phyloP scores from a whole-genome alignment of 768 basidiomycete genomes.

The Lactifluus echinatus region DNA sequence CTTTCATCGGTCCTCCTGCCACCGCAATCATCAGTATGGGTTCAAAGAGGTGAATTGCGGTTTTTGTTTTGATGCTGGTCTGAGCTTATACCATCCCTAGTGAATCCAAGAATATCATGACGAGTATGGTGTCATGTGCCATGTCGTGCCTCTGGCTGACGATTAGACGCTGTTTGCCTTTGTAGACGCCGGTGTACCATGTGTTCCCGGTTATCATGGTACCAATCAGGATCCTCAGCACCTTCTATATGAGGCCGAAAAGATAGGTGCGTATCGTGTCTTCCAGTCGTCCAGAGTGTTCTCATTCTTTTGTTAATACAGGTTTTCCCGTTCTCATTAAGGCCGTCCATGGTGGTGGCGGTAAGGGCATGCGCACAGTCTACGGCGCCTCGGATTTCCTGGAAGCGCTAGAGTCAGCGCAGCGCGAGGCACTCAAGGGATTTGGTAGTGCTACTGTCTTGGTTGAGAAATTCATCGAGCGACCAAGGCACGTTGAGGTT shows the following conservation, averaged over 20 bases:
- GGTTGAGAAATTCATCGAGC: slow-evolving; percentile 82
- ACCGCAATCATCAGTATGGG: slow-evolving; percentile 91
- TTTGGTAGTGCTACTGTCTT: slow-evolving; percentile 85
- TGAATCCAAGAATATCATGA: slow-evolving; percentile 95
- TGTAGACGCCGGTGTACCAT: slow-evolving; percentile 79
- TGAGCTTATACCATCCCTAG: slow-evolving; percentile 30
- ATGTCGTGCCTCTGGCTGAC: neutral
- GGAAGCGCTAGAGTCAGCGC: slow-evolving; percentile 77
- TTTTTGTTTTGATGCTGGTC: neutral
- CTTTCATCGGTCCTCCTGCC: slow-evolving; percentile 86
- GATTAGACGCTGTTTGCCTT: neutral
- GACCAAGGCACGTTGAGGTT: no score
- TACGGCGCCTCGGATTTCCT: slow-evolving; percentile 57
- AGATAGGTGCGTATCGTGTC: slow-evolving; percentile 45
- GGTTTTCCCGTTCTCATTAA: slow-evolving; percentile 93
- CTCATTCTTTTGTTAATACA: slow-evolving; percentile 21
- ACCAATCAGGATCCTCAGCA: slow-evolving; percentile 66
- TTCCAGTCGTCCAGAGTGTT: neutral
- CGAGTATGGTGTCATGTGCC: slow-evolving; percentile 35
- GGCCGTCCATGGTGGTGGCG: slow-evolving; percentile 92
- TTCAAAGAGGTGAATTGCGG: slow-evolving; percentile 69
- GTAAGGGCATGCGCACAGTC: slow-evolving; percentile 91
- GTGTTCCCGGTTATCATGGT: slow-evolving; percentile 92
- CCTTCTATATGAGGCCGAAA: slow-evolving; percentile 57
- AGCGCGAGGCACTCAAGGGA: slow-evolving; percentile 79